Evolutionary conservation across 2,329 filamentous ascomycete species (phyloP).

Genomic region (Phaeoacremonium minimum): DNA sequence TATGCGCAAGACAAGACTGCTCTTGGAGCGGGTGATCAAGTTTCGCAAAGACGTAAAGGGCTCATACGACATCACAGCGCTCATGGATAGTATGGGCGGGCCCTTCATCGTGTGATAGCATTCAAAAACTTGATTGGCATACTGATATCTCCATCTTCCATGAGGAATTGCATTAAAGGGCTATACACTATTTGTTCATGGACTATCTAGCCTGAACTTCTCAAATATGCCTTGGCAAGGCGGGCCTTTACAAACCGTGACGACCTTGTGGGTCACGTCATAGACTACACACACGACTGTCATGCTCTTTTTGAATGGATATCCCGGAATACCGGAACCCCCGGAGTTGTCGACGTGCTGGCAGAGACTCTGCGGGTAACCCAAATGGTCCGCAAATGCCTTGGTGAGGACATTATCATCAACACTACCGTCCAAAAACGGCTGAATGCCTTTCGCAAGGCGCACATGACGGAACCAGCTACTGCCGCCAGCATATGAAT

Average conservation of each 20-base stretch:
- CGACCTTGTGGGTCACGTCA: conserved; percentile 6
- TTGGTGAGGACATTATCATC: conserved; percentile 1
- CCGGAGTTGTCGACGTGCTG: conserved; percentile 6
- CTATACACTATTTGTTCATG: too few relatives aligned
- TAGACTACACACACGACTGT: conserved; percentile 7
- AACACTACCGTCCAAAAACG: background rate
- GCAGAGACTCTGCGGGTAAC: conserved; percentile 5
- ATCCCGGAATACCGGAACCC: conserved; percentile 5
- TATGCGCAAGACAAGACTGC: background rate
- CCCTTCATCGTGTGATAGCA: background rate
- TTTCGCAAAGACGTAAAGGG: background rate
- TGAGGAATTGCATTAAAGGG: too few relatives aligned
- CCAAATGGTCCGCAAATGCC: conserved; percentile 5
- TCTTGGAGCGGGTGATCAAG: background rate
- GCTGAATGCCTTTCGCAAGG: background rate
- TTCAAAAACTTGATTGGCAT: too few relatives aligned
- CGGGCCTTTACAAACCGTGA: conserved; percentile 8
- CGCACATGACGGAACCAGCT: conserved; percentile 7
- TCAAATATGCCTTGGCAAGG: conserved; percentile 3
- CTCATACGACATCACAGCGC: background rate
- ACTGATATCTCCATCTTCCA: too few relatives aligned
- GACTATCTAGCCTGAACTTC: background rate
- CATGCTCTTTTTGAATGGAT: conserved; percentile 4
- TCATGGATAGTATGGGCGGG: background rate
- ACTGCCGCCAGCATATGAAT: conserved; percentile 6